Conservation (phyloP, 768 basidiomycete species). For the Pulveroboletus sp. region DNA sequence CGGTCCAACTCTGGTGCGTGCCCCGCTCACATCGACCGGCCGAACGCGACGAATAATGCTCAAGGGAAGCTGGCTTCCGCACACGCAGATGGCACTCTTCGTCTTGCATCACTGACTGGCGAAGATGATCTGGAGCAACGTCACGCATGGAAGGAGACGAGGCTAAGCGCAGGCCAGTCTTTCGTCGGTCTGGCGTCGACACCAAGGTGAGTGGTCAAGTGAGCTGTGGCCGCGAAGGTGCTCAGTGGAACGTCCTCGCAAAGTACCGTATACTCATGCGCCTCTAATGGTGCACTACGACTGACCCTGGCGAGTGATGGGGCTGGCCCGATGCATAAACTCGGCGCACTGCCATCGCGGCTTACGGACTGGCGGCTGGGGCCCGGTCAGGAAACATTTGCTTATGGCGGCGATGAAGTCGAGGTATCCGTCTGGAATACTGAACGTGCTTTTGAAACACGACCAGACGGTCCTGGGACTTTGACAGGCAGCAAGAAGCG, state of each 20-base stretch:
- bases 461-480: slow-evolving; percentile 14
- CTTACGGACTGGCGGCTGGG: slow-evolving; percentile 66
- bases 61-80: slow-evolving; percentile 64
- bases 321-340: slow-evolving; percentile 17
- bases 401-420: slow-evolving; percentile 84
- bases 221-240: background rate
- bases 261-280: slow-evolving; percentile 59
- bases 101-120: slow-evolving; percentile 40
- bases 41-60: slow-evolving; percentile 22
- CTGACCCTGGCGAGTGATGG: slow-evolving; percentile 35
- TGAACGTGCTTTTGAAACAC: slow-evolving; percentile 47
- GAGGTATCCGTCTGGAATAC: slow-evolving; percentile 78
- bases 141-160: slow-evolving; percentile 61
- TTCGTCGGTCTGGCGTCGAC: slow-evolving; percentile 60
- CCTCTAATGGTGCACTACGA: slow-evolving; percentile 70
- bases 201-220: slow-evolving; percentile 40
- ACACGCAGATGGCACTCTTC: slow-evolving; percentile 54
- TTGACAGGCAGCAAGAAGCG: slow-evolving; percentile 38
- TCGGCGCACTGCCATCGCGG: slow-evolving; percentile 57
- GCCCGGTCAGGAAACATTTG: slow-evolving; percentile 49
- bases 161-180: slow-evolving; percentile 44
- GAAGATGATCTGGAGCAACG: slow-evolving; percentile 38
- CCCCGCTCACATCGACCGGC: background rate
- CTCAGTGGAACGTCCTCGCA: background rate
- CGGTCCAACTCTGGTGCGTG: slow-evolving; percentile 38